Conservation (phyloP, 352 stramenopile species). For the Achlya hypogyna region DNA sequence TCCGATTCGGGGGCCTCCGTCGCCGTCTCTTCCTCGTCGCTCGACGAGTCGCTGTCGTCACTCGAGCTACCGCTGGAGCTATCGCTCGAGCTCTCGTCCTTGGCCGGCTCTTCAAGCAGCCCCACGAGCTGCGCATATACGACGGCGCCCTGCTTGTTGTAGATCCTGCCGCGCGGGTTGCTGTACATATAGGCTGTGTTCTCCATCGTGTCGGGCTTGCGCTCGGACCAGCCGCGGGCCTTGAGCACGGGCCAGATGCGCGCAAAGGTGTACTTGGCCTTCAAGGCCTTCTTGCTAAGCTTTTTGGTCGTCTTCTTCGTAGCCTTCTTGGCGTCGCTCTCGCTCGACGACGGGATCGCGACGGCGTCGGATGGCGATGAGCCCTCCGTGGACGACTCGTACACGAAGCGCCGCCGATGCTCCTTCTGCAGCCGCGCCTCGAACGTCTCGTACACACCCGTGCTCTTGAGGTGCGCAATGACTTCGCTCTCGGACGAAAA, state of each 20-base stretch:
- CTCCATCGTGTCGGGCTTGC: neutral
- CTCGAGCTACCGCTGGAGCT: conserved; percentile 1
- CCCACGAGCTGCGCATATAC: neutral
- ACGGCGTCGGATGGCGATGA: neutral
- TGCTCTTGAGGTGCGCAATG: neutral
- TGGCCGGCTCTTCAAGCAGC: neutral
- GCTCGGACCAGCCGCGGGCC: conserved; percentile 7
- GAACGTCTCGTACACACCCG: neutral
- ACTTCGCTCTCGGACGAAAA: conserved; percentile 11
- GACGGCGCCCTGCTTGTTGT: conserved; percentile 7
- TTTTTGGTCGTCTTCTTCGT: no score
- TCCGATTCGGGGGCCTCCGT: no score
- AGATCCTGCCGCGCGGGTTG: neutral
- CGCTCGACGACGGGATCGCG: neutral
- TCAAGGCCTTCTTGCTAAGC: neutral
- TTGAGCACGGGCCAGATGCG: conserved; percentile 1
- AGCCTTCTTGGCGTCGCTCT: neutral
- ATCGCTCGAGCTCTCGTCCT: neutral
- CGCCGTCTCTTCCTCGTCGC: neutral
- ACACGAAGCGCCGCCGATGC: neutral
- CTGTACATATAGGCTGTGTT: conserved; percentile 7
- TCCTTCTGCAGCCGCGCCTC: neutral
- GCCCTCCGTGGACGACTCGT: conserved; percentile 1
- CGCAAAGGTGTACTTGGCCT: neutral
- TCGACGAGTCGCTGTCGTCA: neutral